Evolutionary conservation across 371 early-diverging fungal genomes (phyloP), one percentile per base, ranked within the genome.

Genomic region (Mortierella sp.): DNA sequence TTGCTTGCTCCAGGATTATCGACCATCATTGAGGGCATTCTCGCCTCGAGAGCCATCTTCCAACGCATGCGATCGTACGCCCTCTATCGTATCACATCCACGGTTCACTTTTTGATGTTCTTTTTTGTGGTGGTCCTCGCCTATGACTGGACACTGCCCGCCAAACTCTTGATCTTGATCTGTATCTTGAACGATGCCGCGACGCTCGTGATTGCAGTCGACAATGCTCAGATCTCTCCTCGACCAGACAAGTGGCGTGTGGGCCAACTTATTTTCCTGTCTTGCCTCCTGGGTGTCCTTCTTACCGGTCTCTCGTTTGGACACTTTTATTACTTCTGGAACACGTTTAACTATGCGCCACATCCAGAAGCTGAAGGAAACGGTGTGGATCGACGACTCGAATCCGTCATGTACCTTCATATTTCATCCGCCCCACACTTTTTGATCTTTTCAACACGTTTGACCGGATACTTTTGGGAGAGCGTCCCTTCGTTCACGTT

Each of bases 11-110:
- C 93, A n/a, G 95, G 96, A 48, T 86, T 96, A 30, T 89, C 91
- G 30, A 95, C 96, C 1, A 96, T 96, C 62, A 91, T 91, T 52
- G 93, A 94, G 66, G 96, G 95, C 52, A 88, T 95, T 71, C 80
- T 84, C 60, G 85, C 92, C 12, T 93, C 94, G 48, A 89, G 96
- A 68, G 92, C 93, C 54, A 96, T 96, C 60, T 96, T 96, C 86
- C 96, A 96, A 79, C 91, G 96, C 60, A 91, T 96, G 88, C 89
- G 94, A 21, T 93, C 93, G 16, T 95, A 96, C 80, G 93, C 95
- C 50, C 86, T 96, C 61, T 96, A 95, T 78, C 93, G 96, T 72
- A 96, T 96, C 71, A 90, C 95, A 21, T 95, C 95, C 13, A 96
- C 95, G 18, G 91, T 96, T 52, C 96, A 96, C 80, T 95, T 96